A percentile compares a stretch with the other conserved stretches of the same genome.
Conservation (phyloP, 768 basidiomycete species). For the Inosperma sp. region DNA sequence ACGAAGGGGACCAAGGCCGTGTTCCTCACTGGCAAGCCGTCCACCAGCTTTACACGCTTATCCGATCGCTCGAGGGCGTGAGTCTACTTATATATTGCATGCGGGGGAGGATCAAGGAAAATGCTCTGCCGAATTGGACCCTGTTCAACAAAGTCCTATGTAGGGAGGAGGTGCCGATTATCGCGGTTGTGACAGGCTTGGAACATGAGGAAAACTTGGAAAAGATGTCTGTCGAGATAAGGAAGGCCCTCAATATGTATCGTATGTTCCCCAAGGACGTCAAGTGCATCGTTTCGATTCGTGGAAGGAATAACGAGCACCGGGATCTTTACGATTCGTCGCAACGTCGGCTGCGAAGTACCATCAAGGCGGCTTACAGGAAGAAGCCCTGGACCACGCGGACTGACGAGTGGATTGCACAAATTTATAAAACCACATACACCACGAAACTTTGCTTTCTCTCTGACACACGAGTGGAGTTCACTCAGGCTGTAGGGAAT, state of each 20-base stretch:
- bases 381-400: neutral
- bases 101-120: neutral
- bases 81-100: neutral
- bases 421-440: neutral
- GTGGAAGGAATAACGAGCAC: neutral
- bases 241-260: neutral
- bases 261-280: neutral
- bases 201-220: neutral
- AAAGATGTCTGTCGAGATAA: neutral
- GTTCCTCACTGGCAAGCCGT: neutral
- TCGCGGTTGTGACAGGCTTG: neutral
- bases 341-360: neutral
- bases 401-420: neutral
- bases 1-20: neutral
- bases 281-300: neutral
- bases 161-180: neutral
- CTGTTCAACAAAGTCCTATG: neutral
- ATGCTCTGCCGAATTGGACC: neutral
- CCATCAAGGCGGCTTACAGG: neutral
- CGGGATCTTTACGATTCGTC: neutral
- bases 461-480: neutral
- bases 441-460: neutral
- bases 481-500: no score
- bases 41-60: neutral
- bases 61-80: neutral